Base-by-base conservation (phyloP, 768 basidiomycete species). In the Hericium coralloides region DNA sequence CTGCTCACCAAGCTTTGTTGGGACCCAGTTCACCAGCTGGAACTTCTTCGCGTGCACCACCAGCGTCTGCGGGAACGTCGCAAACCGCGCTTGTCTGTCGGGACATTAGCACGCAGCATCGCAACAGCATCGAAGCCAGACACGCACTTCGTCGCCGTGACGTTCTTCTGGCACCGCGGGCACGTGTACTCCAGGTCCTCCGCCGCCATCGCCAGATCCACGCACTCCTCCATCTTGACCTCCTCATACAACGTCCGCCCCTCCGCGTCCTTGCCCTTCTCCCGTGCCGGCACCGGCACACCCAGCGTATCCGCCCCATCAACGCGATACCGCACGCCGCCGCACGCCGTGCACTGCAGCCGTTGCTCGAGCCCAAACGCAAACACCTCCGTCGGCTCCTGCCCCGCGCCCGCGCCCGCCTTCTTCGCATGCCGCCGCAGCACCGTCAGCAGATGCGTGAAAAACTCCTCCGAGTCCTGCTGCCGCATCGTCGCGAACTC, bases 401-500 rank as follows among this genome's bases (percentile, higher is more conserved):
- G 60, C 69, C 60, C 62, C 71, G 73, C 60, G 20, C 67, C 79
- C 63, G 66, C 64, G 56, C 55, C 70, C 67, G 62, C 68, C 62
- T 80, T 82, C 59, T 81, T 79, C 38, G 76, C 75, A 62, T 89
- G 79, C 62, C 87, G 75, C 57, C 91, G 76, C 12, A 99, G 70
- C 18, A 81, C 76, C 4, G 83, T 85, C 53, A 98, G 64, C 2
- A 98, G 73, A 70, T 95, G 83, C 38, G 82, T 79, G 55, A 99
- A 78, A 73, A 98, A 98, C 71, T 98, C 95, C 66, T 95, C 93
- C 5, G 94, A 84, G 65, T 99, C 97, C 67, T 98, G 97, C 70
- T 99, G 95, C 53, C 82, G 79, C 95, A 98, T 98, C 49, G 95
- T 98, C 37, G 89, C 76, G 65, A 98, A 98, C 71, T 98, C 97